Evolutionary conservation across 2,329 filamentous ascomycete genomes (phyloP), one percentile per base, ranked within the genome.

Genomic region (Pezicula radicicola): DNA sequence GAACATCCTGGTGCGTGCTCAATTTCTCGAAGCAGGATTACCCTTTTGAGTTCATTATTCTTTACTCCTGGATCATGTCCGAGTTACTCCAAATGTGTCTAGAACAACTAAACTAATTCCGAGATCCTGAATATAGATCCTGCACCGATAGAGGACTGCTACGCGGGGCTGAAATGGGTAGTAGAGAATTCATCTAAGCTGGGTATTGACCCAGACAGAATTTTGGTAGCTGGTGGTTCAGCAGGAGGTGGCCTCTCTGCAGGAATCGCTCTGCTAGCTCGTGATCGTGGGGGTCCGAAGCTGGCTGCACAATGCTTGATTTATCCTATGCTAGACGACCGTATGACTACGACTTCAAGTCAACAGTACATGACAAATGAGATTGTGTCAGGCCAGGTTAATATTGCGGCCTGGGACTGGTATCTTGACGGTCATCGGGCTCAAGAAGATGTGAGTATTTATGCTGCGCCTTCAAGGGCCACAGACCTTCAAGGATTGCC

Each of bases 211-310:
- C 61, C 66, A 3, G 70, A 75, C 1, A 74, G 72, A 35, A 72
- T 80, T 41, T 70, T 77, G 8, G 66, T 80, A 8, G 71, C 70
- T 42, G 77, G 78, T 12, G 75, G 78, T 55, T 78, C 74, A 39
- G 78, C 77, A 1, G 3, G 78, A 75, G 78, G 75, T 0, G 78
- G 78, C 48, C 64, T 81, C 15, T 76, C 76, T 0, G 74, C 76
- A 1, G 74, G 71, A 3, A 66, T 77, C 58, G 70, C 74, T 0
- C 63, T 80, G 19, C 74, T 77, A 69, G 58, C 55, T 2, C 53
- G 64, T 6, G 61, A 66, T 46, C 46, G 49, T 6, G 48, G 35
- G 3, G 36, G 61, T 0, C 60, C 62, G 0, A 56, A 53, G 2
- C 21, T 67, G 2, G 56, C 56, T 3, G 62, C 60, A 44, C 62